A percentile compares a stretch with the other conserved stretches of the same genome.
Evolutionary conservation across 2,329 filamentous ascomycete genomes (phyloP).

Genomic region (Thermothelomyces thermophilus): DNA sequence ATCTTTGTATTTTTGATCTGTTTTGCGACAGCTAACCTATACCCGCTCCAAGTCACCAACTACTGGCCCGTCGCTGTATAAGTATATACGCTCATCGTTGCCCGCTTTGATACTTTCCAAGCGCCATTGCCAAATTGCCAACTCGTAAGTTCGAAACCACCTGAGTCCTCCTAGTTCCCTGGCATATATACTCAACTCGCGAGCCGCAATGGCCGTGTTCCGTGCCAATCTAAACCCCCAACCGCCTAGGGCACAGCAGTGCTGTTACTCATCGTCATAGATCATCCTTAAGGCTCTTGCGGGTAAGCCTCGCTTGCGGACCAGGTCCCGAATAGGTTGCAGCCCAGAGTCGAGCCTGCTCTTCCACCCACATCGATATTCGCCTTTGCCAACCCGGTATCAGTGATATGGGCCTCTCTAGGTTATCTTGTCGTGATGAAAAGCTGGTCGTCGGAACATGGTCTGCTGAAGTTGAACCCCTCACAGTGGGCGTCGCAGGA

Average conservation of each 20-base stretch:
- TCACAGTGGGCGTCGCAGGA: not conserved
- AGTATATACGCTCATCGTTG: not conserved
- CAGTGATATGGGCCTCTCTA: not conserved
- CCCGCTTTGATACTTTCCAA: not conserved
- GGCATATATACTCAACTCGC: too few relatives aligned
- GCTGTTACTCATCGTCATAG: too few relatives aligned
- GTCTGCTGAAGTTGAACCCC: not conserved
- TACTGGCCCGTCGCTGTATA: not conserved
- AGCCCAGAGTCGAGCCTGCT: not conserved
- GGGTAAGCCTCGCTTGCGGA: not conserved
- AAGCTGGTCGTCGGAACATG: not conserved
- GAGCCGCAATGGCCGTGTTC: too few relatives aligned
- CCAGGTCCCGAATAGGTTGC: not conserved
- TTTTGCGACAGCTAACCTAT: not conserved
- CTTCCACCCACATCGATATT: not conserved
- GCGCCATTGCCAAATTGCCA: not conserved
- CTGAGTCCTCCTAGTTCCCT: not conserved
- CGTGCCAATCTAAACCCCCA: too few relatives aligned
- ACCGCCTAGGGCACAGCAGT: too few relatives aligned
- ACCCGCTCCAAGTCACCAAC: slow-evolving; percentile 1
- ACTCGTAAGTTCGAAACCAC: not conserved
- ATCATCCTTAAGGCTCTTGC: not conserved
- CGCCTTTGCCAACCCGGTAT: not conserved
- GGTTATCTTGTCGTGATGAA: not conserved
- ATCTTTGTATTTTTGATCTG: slow-evolving; percentile 4